Evolutionary conservation across 139 green algal species (phyloP), one percentile per base, ranked within the genome.

Genomic region (Chlorella sp.): DNA sequence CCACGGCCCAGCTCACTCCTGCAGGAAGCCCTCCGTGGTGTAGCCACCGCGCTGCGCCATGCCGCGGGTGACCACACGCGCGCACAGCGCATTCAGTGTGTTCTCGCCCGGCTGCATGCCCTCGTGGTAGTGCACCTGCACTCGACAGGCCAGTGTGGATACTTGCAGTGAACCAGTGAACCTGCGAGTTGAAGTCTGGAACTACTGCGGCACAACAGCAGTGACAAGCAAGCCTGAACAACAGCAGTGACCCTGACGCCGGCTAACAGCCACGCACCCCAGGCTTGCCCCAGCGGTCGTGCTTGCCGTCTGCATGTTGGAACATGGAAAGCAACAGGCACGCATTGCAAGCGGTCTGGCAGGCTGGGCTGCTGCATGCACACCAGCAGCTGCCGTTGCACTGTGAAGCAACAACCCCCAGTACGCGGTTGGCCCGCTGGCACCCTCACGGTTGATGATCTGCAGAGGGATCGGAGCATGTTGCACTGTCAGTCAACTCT

Each of bases 121-220:
- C 62, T 84, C 79, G 79, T 84, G 79, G 44, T 84, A 84, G 79
- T 84, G 79, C 32, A 84, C 79, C 70, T 38, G 70, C 40, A 36
- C 14, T 2, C 22, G 38, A 26, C 0, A 62, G 26, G 19, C 41
- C 4, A 78, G 43, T 38, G n/a, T n/a, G n/a, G n/a, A n/a, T n/a
- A n/a, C n/a, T n/a, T n/a, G n/a, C n/a, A n/a, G n/a, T n/a, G n/a
- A n/a, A n/a, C n/a, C n/a, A n/a, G n/a, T n/a, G n/a, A n/a, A n/a
- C n/a, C n/a, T n/a, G 51, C 51, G 2, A 26, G 51, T 16, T 24
- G 32, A 34, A 41, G 6, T 16, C 30, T 3, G 30, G 32, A 70
- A 32, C 60, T 17, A 36, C 26, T 34, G 22, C 60, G 2, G 64
- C 26, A 70, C 56, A 65, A 24, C 32, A 22, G 64, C 64, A 4